These are phyloP conservation scores for Aphanomyces astaci DNA, from an alignment of 352 stramenopile species.

Conservation along the genomic window DNA sequence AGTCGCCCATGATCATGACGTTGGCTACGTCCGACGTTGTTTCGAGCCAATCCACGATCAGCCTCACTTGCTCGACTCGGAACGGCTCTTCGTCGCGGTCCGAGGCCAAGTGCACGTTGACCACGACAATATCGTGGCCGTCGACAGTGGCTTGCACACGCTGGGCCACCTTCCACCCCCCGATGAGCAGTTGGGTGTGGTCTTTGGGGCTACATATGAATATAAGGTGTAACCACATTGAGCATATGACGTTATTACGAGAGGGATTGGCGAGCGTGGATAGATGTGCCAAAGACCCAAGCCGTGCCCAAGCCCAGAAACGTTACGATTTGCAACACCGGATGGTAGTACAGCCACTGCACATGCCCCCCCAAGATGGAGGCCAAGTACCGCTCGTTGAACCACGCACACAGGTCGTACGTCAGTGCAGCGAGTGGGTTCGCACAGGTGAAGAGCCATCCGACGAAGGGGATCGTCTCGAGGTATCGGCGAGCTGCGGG, in stretches of 20 bases:
- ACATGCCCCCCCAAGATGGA: not conserved
- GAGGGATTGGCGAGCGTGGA: not conserved
- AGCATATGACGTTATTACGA: not conserved
- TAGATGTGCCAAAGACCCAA: conserved; percentile 7
- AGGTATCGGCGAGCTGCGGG: not conserved
- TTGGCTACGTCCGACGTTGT: not conserved
- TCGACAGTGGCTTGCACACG: not conserved
- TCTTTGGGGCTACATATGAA: not conserved
- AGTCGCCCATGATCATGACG: conserved; percentile 5
- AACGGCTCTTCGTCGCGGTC: not conserved
- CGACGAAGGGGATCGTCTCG: not conserved
- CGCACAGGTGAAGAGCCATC: not conserved
- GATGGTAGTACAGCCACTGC: not conserved
- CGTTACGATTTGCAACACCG: not conserved
- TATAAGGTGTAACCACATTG: not conserved
- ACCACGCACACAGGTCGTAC: conserved; percentile 1
- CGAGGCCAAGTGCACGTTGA: conserved; percentile 4
- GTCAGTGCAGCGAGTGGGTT: not conserved
- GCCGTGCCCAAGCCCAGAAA: not conserved
- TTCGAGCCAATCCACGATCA: not conserved
- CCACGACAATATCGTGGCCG: not conserved
- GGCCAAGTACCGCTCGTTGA: conserved; percentile 13
- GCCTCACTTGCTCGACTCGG: not conserved
- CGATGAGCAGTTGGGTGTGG: not conserved
- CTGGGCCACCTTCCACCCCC: not conserved